Evolutionary conservation across 2,329 filamentous ascomycete genomes (phyloP), one percentile per base, ranked within the genome.

Genomic region (Apiospora aurea): DNA sequence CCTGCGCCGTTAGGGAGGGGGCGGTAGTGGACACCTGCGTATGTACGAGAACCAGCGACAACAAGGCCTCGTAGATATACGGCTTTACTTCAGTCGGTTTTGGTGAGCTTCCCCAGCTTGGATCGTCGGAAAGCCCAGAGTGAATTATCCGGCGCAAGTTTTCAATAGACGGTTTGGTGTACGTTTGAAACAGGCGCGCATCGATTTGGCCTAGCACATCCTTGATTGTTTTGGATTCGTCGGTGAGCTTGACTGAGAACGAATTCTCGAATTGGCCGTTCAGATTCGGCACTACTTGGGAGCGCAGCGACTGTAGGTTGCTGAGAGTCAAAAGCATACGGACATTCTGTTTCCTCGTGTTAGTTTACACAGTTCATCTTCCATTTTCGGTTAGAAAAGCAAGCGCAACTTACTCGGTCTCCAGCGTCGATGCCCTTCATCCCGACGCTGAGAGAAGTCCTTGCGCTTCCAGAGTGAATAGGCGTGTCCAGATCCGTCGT

Each of bases 121-220:
- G 85, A 1, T 90, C 87, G 8, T 69, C 68, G 24, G 90, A 86
- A 74, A 99, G 90, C 73, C 96, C 95, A 4, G 87, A 81, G 71
- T 89, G 88, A 79, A 98, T 93, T 70, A 91, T 92, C n/a, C 83
- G 83, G 29, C 90, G 88, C 69, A 98, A 87, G 14, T 83, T 84
- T 10, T 91, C 89, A 66, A 94, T 89, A 2, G 92, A 91, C 0
- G 95, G 94, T 34, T 91, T 91, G 18, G 94, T 97, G 83, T 98
- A 99, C 2, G 95, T 94, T 77, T 95, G 90, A 87, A 99, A 99
- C 47, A 99, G 91, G 7, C 94, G 92, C 16, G 92, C 89, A 79
- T 98, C 95, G 75, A 99, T 98, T 80, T 98, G 95, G 21, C 89
- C 89, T 16, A 98, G 91, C 4, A 97, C 94, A 78, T 98, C 95